A percentile compares a stretch with the other conserved stretches of the same genome.
Evolutionary conservation across 106 monocot species (phyloP).

Genomic region (Allium cepa): DNA sequence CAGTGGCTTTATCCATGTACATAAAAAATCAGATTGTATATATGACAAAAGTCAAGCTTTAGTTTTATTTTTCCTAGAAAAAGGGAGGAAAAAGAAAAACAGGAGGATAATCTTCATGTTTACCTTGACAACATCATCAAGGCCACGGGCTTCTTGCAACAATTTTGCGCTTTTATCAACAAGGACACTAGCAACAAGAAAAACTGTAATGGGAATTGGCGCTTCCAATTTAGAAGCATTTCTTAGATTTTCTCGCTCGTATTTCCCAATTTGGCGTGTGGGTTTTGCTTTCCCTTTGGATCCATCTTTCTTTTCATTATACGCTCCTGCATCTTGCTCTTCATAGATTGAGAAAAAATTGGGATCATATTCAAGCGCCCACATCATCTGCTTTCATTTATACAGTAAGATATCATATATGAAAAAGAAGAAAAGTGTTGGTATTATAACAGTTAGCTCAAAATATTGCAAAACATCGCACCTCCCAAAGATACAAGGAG

Average conservation of each 20-base stretch:
- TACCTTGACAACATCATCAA: conserved; percentile 95
- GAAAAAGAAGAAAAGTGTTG: not conserved
- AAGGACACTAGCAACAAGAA: conserved; percentile 89
- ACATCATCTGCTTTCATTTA: conserved; percentile 74
- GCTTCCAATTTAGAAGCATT: conserved; percentile 47
- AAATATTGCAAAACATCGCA: conserved; percentile 6
- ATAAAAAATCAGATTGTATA: too few species aligned
- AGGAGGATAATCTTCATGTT: not conserved
- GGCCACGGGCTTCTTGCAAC: conserved; percentile 73
- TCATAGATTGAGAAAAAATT: conserved; percentile 62
- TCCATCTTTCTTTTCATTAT: conserved; percentile 40
- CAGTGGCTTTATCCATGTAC: too few species aligned
- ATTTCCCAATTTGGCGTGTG: conserved; percentile 76
- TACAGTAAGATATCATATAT: conserved; percentile 7
- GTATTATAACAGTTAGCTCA: not conserved
- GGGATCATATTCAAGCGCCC: conserved; percentile 94
- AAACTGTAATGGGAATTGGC: conserved; percentile 85
- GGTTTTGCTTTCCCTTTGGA: conserved; percentile 69
- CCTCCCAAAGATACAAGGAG: conserved; percentile 96
- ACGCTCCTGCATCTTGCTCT: conserved; percentile 29
- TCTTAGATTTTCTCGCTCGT: conserved; percentile 72
- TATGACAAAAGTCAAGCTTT: too few species aligned
- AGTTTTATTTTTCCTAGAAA: too few species aligned
- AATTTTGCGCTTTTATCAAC: conserved; percentile 72
- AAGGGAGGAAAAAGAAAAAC: too few species aligned